Evolutionary conservation across 2,329 filamentous ascomycete species (phyloP).

Genomic region (Ophiostoma tasmaniense): DNA sequence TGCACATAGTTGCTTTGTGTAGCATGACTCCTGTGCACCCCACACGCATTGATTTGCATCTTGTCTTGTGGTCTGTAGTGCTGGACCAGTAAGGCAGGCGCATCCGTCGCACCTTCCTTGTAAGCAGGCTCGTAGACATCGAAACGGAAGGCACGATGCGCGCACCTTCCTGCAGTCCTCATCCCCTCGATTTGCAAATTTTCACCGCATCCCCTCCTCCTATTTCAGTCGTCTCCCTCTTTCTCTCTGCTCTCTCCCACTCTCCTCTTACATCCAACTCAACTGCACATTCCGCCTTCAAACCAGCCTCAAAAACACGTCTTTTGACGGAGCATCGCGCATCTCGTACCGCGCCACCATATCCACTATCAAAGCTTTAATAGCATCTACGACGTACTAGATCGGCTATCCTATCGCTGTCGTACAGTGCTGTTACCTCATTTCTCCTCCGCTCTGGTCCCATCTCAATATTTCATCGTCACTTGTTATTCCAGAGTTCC

Average conservation of each 20-base stretch:
- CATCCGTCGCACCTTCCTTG: background rate
- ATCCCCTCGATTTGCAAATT: background rate
- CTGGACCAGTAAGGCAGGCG: background rate
- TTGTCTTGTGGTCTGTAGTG: background rate
- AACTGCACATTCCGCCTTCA: slow-evolving; percentile 6
- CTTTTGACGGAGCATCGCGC: background rate
- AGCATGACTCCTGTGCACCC: slow-evolving; percentile 1
- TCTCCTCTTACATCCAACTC: background rate
- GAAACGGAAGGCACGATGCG: background rate
- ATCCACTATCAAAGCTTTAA: no score
- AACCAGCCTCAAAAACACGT: slow-evolving; percentile 12
- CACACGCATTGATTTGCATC: background rate
- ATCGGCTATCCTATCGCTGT: background rate
- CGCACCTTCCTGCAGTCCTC: background rate
- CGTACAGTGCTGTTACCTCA: background rate
- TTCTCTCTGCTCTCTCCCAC: background rate
- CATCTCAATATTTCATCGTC: background rate
- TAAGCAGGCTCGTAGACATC: background rate
- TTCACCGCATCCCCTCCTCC: background rate
- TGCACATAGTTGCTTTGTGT: no score
- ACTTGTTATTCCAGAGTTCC: background rate
- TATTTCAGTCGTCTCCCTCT: background rate
- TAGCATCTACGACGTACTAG: no score
- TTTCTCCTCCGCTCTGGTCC: background rate
- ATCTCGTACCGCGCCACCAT: background rate